Conservation (phyloP, 768 basidiomycete genomes). For the Mycena indigotica region DNA sequence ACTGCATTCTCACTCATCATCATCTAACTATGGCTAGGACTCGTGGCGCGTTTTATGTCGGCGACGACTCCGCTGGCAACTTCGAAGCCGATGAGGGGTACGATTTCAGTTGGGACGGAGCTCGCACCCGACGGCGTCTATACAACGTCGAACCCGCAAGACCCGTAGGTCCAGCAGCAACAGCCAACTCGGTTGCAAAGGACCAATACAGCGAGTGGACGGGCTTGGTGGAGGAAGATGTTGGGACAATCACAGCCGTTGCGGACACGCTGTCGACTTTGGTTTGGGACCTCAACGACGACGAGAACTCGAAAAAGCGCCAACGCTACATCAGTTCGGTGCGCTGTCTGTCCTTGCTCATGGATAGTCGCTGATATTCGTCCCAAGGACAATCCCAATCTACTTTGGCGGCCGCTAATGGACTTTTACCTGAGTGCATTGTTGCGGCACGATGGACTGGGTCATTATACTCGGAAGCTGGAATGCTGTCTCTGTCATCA, state of each 20-base stretch:
- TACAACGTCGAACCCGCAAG: neutral
- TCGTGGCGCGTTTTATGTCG: neutral
- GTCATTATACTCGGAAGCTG: neutral
- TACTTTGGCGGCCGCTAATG: neutral
- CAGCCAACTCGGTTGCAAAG: neutral
- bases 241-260: neutral
- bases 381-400: neutral
- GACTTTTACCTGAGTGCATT: neutral
- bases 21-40: neutral
- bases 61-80: neutral
- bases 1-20: neutral
- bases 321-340: neutral
- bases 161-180: neutral
- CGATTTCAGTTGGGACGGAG: neutral
- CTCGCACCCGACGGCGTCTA: neutral
- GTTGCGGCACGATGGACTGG: neutral
- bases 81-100: neutral
- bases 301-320: neutral
- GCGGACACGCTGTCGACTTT: neutral
- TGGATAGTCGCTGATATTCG: neutral
- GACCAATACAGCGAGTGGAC: neutral
- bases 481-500: neutral
- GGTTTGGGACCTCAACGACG: neutral
- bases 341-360: neutral
- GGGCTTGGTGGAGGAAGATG: neutral